Base-by-base conservation (phyloP, 164 flowering plant species). In the Liquidambar formosana region DNA sequence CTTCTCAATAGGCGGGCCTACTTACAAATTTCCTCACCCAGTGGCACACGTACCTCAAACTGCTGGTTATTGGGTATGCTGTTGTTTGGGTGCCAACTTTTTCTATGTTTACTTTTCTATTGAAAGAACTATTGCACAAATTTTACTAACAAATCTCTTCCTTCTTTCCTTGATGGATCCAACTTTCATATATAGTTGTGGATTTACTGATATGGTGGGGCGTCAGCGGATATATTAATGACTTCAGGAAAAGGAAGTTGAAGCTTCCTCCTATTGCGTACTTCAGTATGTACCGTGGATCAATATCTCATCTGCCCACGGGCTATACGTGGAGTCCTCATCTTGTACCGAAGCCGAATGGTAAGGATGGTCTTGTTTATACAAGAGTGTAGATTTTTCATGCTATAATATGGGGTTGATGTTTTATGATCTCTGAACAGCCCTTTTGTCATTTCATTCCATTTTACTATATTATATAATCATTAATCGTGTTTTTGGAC, bases 251-350 rank as follows among this genome's bases (percentile, higher is more conserved):
- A 75, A 87, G 63, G 76, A 94, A 88, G 84, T 77, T 95, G 83
- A 92, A 89, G 64, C 96, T 95, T 79, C 66, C 89, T 65, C 96
- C 97, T 27, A 89, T 95, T 71, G 97, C 97, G 72, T 95, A 95
- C 77, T 89, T 95, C 72, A 93, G 94, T 76, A 84, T 80, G 64
- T 95, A 92, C 81, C 82, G 76, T 74, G 97, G 93, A 57, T 95
- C 99, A 57, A 85, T 91, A 67, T 85, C 96, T 79, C 92, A 92
- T 81, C 77, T 93, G 58, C 99, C 99, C 58, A 91, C 90, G 1
- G 97, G 92, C 65, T 95, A 93, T 70, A 83, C 93, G 96, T 95
- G 99, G 99, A 95, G 99, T 76, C 85, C 97, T 16, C 91, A 85
- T 82, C 76, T 95, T 72, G 97, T 95, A 67, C 87, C 97, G 22